Evolutionary conservation across 176 grass and related monocot species (phyloP).

Genomic region (Avena atlantica): DNA sequence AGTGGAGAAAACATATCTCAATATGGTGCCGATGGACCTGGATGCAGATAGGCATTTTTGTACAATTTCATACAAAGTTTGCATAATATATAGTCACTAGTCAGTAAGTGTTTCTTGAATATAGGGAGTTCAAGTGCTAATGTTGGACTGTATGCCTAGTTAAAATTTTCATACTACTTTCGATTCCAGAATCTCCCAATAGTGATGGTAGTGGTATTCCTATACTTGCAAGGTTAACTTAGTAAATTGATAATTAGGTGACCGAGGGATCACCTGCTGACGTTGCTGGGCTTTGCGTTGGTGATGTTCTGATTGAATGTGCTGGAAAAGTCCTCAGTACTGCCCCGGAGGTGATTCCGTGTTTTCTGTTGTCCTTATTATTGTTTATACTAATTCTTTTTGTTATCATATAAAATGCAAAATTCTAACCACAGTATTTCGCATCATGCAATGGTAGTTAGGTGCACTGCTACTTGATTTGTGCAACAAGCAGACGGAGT

Average conservation of each 20-base stretch:
- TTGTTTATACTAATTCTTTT: background rate
- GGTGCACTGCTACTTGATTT: conserved; percentile 16
- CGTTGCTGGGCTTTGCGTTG: background rate
- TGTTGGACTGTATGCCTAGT: background rate
- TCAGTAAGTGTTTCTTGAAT: background rate
- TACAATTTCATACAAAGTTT: background rate
- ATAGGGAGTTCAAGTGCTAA: background rate
- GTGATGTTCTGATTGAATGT: conserved; percentile 14
- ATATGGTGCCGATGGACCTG: background rate
- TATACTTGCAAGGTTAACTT: background rate
- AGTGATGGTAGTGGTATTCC: background rate
- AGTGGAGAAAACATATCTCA: background rate
- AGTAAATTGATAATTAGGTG: background rate
- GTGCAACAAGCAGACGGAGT: background rate
- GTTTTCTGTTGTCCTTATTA: background rate
- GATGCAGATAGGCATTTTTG: background rate
- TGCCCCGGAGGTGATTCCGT: background rate
- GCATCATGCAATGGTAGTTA: background rate
- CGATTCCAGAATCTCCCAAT: background rate
- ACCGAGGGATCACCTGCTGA: conserved; percentile 21
- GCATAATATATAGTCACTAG: background rate
- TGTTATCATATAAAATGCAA: background rate
- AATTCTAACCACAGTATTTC: background rate
- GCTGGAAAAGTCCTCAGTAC: background rate
- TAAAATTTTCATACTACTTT: background rate